These are phyloP conservation scores for Clausena lansium DNA, from an alignment of 345 rosid genomes.

Conservation along the genomic window DNA sequence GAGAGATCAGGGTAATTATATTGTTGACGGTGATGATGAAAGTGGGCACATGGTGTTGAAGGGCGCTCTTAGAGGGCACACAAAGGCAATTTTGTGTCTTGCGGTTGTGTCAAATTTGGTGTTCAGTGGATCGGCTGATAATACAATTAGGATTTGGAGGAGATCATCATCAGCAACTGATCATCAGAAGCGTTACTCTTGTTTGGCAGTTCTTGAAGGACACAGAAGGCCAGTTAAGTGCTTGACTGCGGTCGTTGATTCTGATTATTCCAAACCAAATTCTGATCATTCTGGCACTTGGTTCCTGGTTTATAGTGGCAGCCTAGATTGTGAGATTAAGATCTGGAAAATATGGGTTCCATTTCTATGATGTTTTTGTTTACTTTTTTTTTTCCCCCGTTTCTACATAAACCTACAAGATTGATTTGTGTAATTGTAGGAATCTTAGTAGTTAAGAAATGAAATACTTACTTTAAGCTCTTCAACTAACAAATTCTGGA, in stretches of 20 bases:
- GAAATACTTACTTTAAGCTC: no score
- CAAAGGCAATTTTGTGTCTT: conserved; percentile 62
- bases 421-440: neutral
- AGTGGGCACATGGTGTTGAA: conserved; percentile 41
- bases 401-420: neutral
- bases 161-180: conserved; percentile 25
- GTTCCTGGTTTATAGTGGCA: conserved; percentile 59
- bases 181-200: conserved; percentile 34
- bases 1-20: conserved; percentile 17
- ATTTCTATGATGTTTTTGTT: neutral
- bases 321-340: conserved; percentile 63
- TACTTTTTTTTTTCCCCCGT: neutral
- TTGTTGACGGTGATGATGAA: conserved; percentile 9
- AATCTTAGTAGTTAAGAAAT: no score
- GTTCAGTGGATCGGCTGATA: conserved; percentile 73
- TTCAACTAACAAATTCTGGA: no score
- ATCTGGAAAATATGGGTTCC: conserved; percentile 43
- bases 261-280: conserved; percentile 9
- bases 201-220: conserved; percentile 61
- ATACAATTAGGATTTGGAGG: conserved; percentile 63
- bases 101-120: conserved; percentile 47
- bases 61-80: conserved; percentile 80
- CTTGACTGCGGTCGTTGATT: conserved; percentile 33
- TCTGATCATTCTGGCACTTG: conserved; percentile 18
- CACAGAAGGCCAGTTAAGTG: conserved; percentile 70